phyloP scores from a whole-genome alignment of 805 yeast species.

The Suhomyces kilbournensis region DNA sequence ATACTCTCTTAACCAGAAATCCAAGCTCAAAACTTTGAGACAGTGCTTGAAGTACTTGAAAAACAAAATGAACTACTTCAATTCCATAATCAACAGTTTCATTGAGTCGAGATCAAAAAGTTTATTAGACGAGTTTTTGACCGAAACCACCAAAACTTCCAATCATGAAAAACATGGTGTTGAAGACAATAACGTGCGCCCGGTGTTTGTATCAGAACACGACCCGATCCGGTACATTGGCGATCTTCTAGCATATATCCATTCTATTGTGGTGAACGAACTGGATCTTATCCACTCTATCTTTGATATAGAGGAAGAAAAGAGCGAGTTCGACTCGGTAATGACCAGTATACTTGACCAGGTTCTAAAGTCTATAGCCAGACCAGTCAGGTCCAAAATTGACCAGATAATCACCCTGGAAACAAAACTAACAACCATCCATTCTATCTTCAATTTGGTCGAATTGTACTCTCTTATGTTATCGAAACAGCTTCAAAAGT shows the following conservation, averaged over 20 bases:
- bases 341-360: conserved; percentile 42
- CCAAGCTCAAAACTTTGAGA: conserved; percentile 27
- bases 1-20: conserved; percentile 22
- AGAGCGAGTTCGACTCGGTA: conserved; percentile 28
- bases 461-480: conserved; percentile 72
- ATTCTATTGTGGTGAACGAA: conserved; percentile 83
- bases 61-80: conserved; percentile 49
- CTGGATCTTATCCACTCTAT: conserved; percentile 68
- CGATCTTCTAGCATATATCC: conserved; percentile 84
- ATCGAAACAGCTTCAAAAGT: conserved; percentile 35
- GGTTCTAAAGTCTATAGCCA: conserved; percentile 52
- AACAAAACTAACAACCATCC: conserved; percentile 50
- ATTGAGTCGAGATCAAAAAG: conserved; percentile 64
- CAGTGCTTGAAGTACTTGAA: conserved; percentile 29
- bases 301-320: conserved; percentile 33
- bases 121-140: conserved; percentile 63
- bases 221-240: conserved; percentile 84
- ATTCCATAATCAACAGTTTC: conserved; percentile 59
- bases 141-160: conserved; percentile 16
- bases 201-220: conserved; percentile 64
- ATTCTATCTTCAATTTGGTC: conserved; percentile 59
- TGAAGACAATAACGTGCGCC: conserved; percentile 25
- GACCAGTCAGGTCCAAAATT: conserved; percentile 59
- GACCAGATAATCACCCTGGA: conserved; percentile 71
- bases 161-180: background rate